Percentiles rank a stretch among this genome's conserved stretches.
Conservation (phyloP, 306 rosid genomes). For the Vachellia pachyceras region DNA sequence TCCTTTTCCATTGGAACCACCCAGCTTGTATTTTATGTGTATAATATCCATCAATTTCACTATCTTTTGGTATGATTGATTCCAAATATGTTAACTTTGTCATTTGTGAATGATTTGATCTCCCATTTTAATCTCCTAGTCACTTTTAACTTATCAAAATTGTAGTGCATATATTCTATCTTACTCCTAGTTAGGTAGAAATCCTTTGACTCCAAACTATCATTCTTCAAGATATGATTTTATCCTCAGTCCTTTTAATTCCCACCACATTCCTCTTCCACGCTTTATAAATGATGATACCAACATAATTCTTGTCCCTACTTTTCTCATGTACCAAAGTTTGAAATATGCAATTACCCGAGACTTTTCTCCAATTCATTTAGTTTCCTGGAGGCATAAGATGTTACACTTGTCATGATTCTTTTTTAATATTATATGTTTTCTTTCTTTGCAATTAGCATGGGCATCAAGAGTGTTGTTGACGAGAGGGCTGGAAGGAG, state of each 20-base stretch:
- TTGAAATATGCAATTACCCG: not conserved
- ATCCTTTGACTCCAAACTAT: no score
- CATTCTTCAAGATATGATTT: not conserved
- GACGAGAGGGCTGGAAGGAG: constrained; percentile 43
- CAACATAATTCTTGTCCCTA: not conserved
- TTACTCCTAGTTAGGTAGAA: no score
- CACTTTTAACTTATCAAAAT: not conserved
- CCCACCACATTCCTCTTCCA: not conserved
- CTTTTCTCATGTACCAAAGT: not conserved
- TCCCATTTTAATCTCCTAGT: not conserved
- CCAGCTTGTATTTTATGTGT: not conserved
- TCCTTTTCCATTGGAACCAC: not conserved
- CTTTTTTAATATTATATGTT: not conserved
- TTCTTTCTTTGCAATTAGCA: constrained; percentile 27
- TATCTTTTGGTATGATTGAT: not conserved
- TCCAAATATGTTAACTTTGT: not conserved
- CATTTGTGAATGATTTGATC: not conserved
- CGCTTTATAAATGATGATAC: not conserved
- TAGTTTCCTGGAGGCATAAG: not conserved
- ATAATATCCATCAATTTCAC: not conserved
- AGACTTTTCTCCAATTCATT: not conserved
- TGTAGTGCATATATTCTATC: not conserved
- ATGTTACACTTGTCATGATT: not conserved
- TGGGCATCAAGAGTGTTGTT: constrained; percentile 61
- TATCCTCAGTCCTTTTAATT: not conserved